A percentile compares a stretch with the other conserved stretches of the same genome.
Conservation (phyloP, 306 rosid species). For the Ochetophila trinervis region DNA sequence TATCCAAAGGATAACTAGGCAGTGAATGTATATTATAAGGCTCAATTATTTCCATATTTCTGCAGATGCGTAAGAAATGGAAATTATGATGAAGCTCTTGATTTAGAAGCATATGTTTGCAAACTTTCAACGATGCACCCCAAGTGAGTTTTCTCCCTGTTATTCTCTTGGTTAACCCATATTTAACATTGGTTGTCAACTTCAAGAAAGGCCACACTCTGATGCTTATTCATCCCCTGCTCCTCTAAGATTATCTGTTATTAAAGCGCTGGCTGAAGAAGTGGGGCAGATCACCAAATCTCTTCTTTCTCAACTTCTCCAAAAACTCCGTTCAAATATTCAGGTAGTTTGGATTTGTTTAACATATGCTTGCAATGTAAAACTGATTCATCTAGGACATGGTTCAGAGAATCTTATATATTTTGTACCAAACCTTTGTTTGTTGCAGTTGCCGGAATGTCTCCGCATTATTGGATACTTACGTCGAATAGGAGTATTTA, state of each 20-base stretch:
- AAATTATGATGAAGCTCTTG: constrained; percentile 96
- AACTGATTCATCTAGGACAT: constrained; percentile 16
- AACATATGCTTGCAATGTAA: constrained; percentile 3
- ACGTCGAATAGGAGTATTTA: constrained; percentile 88
- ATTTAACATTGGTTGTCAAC: constrained; percentile 7
- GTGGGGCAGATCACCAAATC: constrained; percentile 89
- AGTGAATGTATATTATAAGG: not conserved
- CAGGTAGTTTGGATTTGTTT: constrained; percentile 52
- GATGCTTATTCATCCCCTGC: constrained; percentile 12
- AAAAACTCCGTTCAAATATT: constrained; percentile 95
- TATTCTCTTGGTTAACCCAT: constrained; percentile 10
- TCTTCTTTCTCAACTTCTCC: constrained; percentile 96
- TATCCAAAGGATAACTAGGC: not conserved
- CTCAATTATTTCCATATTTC: constrained; percentile 19
- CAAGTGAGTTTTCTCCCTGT: constrained; percentile 46
- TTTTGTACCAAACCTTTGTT: constrained; percentile 21
- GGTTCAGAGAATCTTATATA: constrained; percentile 8
- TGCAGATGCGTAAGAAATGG: constrained; percentile 95
- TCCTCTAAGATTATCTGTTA: constrained; percentile 58
- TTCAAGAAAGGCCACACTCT: constrained; percentile 16
- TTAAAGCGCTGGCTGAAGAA: constrained; percentile 87
- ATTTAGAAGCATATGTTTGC: constrained; percentile 86
- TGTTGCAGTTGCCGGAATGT: constrained; percentile 85
- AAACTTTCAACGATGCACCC: constrained; percentile 98
- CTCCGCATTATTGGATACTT: constrained; percentile 91